These are phyloP conservation scores for Clonostachys chloroleuca DNA, from an alignment of 2,329 filamentous ascomycete species.

Conservation along the genomic window DNA sequence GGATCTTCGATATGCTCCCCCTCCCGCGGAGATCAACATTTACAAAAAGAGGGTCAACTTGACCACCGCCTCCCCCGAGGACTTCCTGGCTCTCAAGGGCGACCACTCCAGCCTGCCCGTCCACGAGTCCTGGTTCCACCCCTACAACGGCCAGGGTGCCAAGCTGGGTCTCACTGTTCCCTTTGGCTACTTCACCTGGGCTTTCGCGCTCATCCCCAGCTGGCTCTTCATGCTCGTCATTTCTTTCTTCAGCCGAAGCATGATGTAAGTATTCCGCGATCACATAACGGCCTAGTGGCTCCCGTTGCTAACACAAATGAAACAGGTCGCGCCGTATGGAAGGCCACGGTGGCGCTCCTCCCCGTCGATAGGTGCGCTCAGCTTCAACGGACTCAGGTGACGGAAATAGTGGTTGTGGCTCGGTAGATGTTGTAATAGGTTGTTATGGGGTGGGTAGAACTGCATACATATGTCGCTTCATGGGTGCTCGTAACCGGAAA, in stretches of 20 bases:
- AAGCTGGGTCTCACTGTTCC: constrained; percentile 59
- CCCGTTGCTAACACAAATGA: neutral
- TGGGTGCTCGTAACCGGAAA: too few species aligned
- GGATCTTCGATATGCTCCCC: constrained; percentile 62
- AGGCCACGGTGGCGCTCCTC: constrained; percentile 1
- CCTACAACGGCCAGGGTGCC: constrained; percentile 65
- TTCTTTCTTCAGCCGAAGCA: constrained; percentile 66
- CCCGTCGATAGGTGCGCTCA: neutral
- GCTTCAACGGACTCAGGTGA: neutral
- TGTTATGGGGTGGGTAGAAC: neutral
- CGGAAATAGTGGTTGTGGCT: too few species aligned
- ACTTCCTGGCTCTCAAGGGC: constrained; percentile 51
- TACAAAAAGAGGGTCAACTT: constrained; percentile 65
- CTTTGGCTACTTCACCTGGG: constrained; percentile 64
- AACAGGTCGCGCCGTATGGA: constrained; percentile 30
- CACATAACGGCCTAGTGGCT: neutral
- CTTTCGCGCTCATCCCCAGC: constrained; percentile 61
- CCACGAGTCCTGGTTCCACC: constrained; percentile 68
- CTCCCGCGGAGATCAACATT: constrained; percentile 58
- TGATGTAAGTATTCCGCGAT: constrained; percentile 59
- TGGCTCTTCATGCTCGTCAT: constrained; percentile 77
- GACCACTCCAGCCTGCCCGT: constrained; percentile 40
- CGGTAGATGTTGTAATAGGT: too few species aligned
- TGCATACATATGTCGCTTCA: neutral
- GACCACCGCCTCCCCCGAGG: constrained; percentile 61